Evolutionary conservation across 2,329 filamentous ascomycete species (phyloP), one percentile per base, ranked within the genome.

Genomic region (Aspergillus brunneoviolaceus): DNA sequence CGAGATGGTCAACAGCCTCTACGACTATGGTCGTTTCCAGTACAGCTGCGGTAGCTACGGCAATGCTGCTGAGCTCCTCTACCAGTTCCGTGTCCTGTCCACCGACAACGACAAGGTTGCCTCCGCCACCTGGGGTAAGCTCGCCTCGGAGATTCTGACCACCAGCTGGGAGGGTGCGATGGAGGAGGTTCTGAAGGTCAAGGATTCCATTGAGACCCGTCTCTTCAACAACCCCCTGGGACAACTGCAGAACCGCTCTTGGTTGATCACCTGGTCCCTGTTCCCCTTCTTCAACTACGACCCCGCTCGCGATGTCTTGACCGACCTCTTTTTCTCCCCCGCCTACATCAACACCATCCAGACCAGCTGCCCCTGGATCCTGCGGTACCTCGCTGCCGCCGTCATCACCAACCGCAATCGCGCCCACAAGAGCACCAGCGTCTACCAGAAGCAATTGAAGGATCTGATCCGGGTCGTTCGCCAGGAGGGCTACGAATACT

Each of bases 251-350:
- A 94, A 97, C 84, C 91, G 95, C 75, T 96, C 93, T 60, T 96
- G 94, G 91, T 84, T 99, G 72, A 90, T 96, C 71, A 95, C 99
- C 89, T 99, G 95, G 93, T 89, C 91, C 50, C 88, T 99, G 63
- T 99, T 98, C 87, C 94, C 95, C 63, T 93, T 97, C 81, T 99
- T 98, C 87, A 98, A 99, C 87, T 89, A 91, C 81, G 94, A 98
- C 72, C 85, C 87, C 67, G 91, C 92, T 60, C 92, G 94, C 73
- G 95, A 99, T 75, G 86, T 87, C 69, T 86, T 99, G 70, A 91
- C 95, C 74, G 95, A 99, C 71, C 88, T 98, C 76, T 95, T 97
- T 85, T 98, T 99, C 86, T 96, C 90, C 65, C 90, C 93, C 66
- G 86, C 92, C 70, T 99, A 92, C 85, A 99, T 99, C 87, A 99